Base-by-base conservation (phyloP, 306 rosid genomes). In the Casuarina glauca region DNA sequence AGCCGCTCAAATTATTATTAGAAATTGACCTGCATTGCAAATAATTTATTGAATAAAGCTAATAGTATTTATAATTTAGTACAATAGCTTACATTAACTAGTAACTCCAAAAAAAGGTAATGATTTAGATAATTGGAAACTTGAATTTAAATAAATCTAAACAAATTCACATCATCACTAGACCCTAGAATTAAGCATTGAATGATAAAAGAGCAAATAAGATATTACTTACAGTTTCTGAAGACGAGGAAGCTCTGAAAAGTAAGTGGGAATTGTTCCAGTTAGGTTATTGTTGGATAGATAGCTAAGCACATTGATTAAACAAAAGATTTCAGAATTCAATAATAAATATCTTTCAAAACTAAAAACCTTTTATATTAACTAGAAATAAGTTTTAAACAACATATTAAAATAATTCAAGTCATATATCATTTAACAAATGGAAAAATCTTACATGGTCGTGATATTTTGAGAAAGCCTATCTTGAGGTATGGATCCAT, bases 1-100 rank as follows among this genome's bases (percentile, higher is more conserved):
- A 73, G 51, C 97, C 98, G 36, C 9, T 78, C 86, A 96, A 80
- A 49, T 73, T 79, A 85, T 96, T 96, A 89, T 88, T 91, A 41
- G 91, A 90, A 79, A 96, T 82, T 70, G 94, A 96, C 97, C 99
- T 96, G 90, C 83, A 82, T 80, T 19, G 81, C 19, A 60, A 83
- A 85, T 52, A 74, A 52, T n/a, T n/a, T n/a, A n/a, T n/a, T n/a
- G n/a, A n/a, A n/a, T n/a, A n/a, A n/a, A n/a, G n/a, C n/a, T n/a
- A n/a, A n/a, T n/a, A n/a, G n/a, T n/a, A n/a, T n/a, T n/a, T n/a
- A n/a, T n/a, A n/a, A n/a, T 32, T 70, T 72, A 55, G 74, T 73
- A 75, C 64, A 73, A 57, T n/a, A 42, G 53, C 13, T 63, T 20
- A 70, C 4, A 52, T 19, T 12, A 70, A 48, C 35, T 51, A 26